phyloP scores from a whole-genome alignment of 2,329 filamentous ascomycete genomes.

The Sphaerulina vaccinii region DNA sequence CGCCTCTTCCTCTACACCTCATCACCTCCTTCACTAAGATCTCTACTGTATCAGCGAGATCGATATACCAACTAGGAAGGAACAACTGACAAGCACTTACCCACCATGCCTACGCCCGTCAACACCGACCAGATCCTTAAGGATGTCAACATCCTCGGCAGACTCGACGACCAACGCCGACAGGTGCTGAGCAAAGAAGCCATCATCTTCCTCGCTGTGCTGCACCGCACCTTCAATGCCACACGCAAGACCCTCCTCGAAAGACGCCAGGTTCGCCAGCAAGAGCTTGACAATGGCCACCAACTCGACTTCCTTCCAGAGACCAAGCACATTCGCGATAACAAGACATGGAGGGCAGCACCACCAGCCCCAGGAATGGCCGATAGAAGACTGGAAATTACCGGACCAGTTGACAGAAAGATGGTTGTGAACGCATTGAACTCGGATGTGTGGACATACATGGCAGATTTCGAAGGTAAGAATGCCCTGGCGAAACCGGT shows the following conservation, averaged over 20 bases:
- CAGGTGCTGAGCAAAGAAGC: constrained; percentile 92
- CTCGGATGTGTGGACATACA: constrained; percentile 95
- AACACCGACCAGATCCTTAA: constrained; percentile 69
- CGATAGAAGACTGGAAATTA: constrained; percentile 94
- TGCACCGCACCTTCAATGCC: constrained; percentile 91
- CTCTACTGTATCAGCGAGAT: background rate
- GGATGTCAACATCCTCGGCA: constrained; percentile 82
- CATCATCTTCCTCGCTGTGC: constrained; percentile 84
- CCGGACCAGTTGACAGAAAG: constrained; percentile 93
- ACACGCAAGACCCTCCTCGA: constrained; percentile 87
- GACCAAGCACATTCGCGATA: constrained; percentile 92
- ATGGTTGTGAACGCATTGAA: constrained; percentile 99
- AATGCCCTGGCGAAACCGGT: constrained; percentile 11
- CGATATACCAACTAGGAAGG: background rate
- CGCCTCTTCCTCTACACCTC: constrained; percentile 7
- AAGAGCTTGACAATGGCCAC: constrained; percentile 84
- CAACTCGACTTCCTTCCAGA: constrained; percentile 94
- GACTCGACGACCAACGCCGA: constrained; percentile 72
- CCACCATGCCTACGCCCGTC: constrained; percentile 30
- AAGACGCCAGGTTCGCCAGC: constrained; percentile 80
- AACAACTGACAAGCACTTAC: background rate
- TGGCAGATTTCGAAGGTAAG: constrained; percentile 97
- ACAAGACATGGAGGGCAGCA: constrained; percentile 89
- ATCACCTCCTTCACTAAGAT: constrained; percentile 11
- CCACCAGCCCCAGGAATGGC: constrained; percentile 87